A percentile compares a stretch with the other conserved stretches of the same genome.
Conservation (phyloP, 2,329 filamentous ascomycete genomes). For the Pseudocercospora cruenta region DNA sequence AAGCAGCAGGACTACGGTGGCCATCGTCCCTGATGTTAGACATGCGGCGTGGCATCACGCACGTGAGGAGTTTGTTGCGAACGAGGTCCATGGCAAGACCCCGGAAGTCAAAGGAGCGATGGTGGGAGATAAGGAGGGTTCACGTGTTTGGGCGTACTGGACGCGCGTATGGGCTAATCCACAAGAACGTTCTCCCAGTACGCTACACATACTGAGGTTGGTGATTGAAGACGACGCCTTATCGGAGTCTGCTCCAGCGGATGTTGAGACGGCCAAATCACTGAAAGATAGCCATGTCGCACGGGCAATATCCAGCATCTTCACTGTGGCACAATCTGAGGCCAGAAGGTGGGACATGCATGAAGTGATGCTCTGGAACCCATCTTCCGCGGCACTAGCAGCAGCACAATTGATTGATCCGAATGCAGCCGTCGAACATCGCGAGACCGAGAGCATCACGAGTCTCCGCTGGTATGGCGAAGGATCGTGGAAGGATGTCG, state of each 20-base stretch:
- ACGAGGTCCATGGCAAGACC: slow-evolving; percentile 60
- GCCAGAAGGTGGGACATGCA: slow-evolving; percentile 72
- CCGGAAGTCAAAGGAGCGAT: slow-evolving; percentile 73
- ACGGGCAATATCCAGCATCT: slow-evolving; percentile 62
- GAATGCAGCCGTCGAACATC: slow-evolving; percentile 54
- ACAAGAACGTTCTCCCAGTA: slow-evolving; percentile 62
- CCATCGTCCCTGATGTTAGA: slow-evolving; percentile 69
- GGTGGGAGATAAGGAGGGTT: slow-evolving; percentile 54
- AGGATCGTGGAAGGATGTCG: slow-evolving; percentile 55
- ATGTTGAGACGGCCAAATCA: slow-evolving; percentile 25
- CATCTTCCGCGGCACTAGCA: slow-evolving; percentile 55
- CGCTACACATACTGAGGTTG: slow-evolving; percentile 69
- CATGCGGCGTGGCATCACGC: slow-evolving; percentile 77
- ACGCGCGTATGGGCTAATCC: slow-evolving; percentile 66
- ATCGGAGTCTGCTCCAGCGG: slow-evolving; percentile 31
- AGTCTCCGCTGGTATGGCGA: slow-evolving; percentile 72
- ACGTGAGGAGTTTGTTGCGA: slow-evolving; percentile 77
- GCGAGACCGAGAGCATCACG: slow-evolving; percentile 70
- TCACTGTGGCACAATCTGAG: slow-evolving; percentile 69
- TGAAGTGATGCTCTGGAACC: slow-evolving; percentile 83
- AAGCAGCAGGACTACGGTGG: slow-evolving; percentile 50
- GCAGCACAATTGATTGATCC: slow-evolving; percentile 53
- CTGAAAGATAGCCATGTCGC: slow-evolving; percentile 39
- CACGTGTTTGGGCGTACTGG: slow-evolving; percentile 76
- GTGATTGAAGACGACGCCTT: slow-evolving; percentile 61